A percentile compares a stretch with the other conserved stretches of the same genome.
phyloP scores from a whole-genome alignment of 805 yeast species.

The Henningerozyma blattae region DNA sequence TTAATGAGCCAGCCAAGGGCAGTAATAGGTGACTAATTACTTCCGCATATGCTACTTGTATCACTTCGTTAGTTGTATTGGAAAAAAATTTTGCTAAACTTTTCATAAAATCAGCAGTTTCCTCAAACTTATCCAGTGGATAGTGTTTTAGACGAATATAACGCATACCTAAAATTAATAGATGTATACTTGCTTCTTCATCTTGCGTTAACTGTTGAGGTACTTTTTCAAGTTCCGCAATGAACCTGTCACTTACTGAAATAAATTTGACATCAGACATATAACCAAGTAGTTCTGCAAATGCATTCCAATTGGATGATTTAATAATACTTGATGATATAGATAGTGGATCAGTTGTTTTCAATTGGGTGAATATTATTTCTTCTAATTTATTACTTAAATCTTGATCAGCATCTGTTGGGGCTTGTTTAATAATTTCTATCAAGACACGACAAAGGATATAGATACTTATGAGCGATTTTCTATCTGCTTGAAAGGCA shows the following conservation, averaged over 20 bases:
- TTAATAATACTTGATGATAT: constrained; percentile 61
- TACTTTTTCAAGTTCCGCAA: constrained; percentile 80
- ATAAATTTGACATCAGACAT: constrained; percentile 79
- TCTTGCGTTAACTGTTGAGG: constrained; percentile 41
- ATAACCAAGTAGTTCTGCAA: constrained; percentile 79
- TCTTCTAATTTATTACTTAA: constrained; percentile 79
- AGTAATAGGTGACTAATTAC: constrained; percentile 63
- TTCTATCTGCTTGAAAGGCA: constrained; percentile 76
- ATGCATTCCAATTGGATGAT: constrained; percentile 86
- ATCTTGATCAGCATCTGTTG: constrained; percentile 65
- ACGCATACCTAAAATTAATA: constrained; percentile 86
- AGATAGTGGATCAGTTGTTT: constrained; percentile 70
- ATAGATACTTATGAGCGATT: constrained; percentile 75
- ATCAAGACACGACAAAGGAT: constrained; percentile 84
- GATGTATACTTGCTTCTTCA: constrained; percentile 51
- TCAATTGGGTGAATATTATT: constrained; percentile 79
- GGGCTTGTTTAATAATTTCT: constrained; percentile 83
- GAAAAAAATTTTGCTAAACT: constrained; percentile 77
- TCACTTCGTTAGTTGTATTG: constrained; percentile 48
- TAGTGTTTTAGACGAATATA: constrained; percentile 66
- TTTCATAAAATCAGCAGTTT: constrained; percentile 79
- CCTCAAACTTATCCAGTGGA: constrained; percentile 86
- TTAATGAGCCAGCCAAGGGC: constrained; percentile 73
- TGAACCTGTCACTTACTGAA: constrained; percentile 85
- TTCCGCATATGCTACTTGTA: constrained; percentile 73